Percentiles rank a stretch among this genome's conserved stretches.
These are phyloP conservation scores for Emergomyces pasteurianus DNA, from an alignment of 2,329 filamentous ascomycete genomes.

Conservation along the genomic window DNA sequence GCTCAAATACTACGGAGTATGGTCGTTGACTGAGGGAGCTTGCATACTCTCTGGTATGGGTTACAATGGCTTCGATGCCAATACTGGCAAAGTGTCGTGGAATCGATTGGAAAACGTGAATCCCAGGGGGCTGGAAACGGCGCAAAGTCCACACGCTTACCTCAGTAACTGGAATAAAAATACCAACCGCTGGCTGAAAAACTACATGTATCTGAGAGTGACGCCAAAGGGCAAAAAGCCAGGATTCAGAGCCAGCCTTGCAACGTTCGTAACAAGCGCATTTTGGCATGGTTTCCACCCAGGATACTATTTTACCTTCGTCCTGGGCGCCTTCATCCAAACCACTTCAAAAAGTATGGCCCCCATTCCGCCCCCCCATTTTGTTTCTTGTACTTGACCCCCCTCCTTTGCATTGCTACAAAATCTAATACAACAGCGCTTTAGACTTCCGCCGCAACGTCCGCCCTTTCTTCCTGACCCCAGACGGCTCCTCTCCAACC, in stretches of 20 bases:
- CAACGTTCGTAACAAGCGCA: slow-evolving; percentile 86
- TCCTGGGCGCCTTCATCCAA: slow-evolving; percentile 83
- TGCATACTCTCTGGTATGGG: slow-evolving; percentile 90
- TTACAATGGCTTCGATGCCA: slow-evolving; percentile 82
- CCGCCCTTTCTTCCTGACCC: slow-evolving; percentile 83
- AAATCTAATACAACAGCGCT: slow-evolving; percentile 9
- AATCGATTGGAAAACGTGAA: slow-evolving; percentile 83
- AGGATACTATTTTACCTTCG: slow-evolving; percentile 85
- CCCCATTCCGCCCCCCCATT: too few species aligned
- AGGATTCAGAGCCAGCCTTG: slow-evolving; percentile 85
- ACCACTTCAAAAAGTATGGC: slow-evolving; percentile 83
- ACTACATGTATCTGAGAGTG: slow-evolving; percentile 90
- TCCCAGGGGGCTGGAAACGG: slow-evolving; percentile 72
- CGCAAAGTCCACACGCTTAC: slow-evolving; percentile 87
- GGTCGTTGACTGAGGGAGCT: slow-evolving; percentile 82
- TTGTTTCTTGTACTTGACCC: too few species aligned
- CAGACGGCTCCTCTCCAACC: slow-evolving; percentile 56
- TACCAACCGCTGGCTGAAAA: slow-evolving; percentile 91
- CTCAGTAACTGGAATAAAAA: slow-evolving; percentile 97
- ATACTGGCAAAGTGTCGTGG: slow-evolving; percentile 77
- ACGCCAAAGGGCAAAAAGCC: slow-evolving; percentile 94
- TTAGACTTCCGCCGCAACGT: slow-evolving; percentile 78
- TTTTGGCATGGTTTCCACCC: slow-evolving; percentile 98
- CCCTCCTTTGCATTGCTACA: too few species aligned
- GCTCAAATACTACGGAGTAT: slow-evolving; percentile 94